Evolutionary conservation across 768 basidiomycete genomes (phyloP).

Genomic region (Tulasnella sp.): DNA sequence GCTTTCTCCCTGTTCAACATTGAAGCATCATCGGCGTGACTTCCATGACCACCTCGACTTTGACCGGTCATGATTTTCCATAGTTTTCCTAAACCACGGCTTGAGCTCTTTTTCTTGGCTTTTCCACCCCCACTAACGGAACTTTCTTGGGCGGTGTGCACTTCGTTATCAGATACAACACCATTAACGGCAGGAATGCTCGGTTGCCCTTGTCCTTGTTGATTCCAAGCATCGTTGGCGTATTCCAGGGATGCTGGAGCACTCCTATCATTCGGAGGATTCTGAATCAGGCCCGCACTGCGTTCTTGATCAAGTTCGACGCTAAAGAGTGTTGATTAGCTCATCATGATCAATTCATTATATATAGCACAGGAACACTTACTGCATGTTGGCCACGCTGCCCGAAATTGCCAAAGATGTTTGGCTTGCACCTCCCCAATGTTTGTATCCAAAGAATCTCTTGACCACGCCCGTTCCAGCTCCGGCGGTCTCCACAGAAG

Average conservation of each 20-base stretch:
- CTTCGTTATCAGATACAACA: neutral
- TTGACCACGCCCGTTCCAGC: constrained; percentile 2
- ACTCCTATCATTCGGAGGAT: constrained; percentile 11
- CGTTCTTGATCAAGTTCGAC: constrained; percentile 63
- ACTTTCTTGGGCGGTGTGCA: constrained; percentile 1
- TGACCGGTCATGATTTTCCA: constrained; percentile 63
- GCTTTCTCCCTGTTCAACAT: constrained; percentile 9
- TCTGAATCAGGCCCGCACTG: constrained; percentile 17
- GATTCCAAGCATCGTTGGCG: neutral
- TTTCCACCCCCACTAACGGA: too few species aligned
- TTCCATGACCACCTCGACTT: too few species aligned
- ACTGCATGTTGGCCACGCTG: constrained; percentile 92
- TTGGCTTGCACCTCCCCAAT: constrained; percentile 58
- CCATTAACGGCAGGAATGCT: neutral
- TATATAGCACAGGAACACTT: constrained; percentile 26
- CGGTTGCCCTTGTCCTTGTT: neutral
- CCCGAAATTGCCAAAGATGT: constrained; percentile 70
- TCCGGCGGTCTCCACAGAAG: constrained; percentile 12
- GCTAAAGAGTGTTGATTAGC: constrained; percentile 28
- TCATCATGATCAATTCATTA: neutral
- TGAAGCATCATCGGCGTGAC: too few species aligned
- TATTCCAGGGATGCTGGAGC: constrained; percentile 4
- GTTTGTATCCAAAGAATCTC: constrained; percentile 66
- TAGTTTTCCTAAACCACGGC: constrained; percentile 58
- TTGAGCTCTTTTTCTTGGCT: constrained; percentile 58